These are phyloP conservation scores for Mortierella antarctica DNA, from an alignment of 192 early-diverging fungal species.

Conservation along the genomic window DNA sequence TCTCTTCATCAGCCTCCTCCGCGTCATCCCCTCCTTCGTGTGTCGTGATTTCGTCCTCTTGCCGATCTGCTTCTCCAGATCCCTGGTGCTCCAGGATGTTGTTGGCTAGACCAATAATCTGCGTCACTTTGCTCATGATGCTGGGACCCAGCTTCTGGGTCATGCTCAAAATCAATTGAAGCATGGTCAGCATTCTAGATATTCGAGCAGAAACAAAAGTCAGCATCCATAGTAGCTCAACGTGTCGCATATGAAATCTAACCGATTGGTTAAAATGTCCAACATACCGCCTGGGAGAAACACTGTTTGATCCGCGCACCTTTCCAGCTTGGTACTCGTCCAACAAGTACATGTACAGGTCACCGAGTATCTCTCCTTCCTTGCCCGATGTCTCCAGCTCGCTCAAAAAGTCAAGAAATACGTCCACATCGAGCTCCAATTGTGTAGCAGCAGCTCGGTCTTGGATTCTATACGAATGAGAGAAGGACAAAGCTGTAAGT, in stretches of 20 bases:
- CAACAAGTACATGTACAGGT: slow-evolving; percentile 80
- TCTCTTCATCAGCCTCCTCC: slow-evolving; percentile 64
- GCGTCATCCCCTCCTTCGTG: slow-evolving; percentile 43
- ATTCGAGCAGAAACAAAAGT: background rate
- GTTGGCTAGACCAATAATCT: slow-evolving; percentile 79
- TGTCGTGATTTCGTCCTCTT: background rate
- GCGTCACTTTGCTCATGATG: slow-evolving; percentile 77
- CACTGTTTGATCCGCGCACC: slow-evolving; percentile 38
- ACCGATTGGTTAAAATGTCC: background rate
- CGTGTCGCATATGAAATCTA: background rate
- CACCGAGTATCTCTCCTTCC: slow-evolving; percentile 69
- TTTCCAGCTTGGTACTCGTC: slow-evolving; percentile 73
- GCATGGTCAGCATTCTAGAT: slow-evolving; percentile 65
- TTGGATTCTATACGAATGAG: slow-evolving; percentile 16
- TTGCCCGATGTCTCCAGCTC: slow-evolving; percentile 44
- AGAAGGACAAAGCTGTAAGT: slow-evolving; percentile 7
- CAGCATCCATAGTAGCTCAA: background rate
- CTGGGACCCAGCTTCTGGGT: slow-evolving; percentile 78
- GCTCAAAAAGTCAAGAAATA: slow-evolving; percentile 74
- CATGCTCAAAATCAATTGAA: slow-evolving; percentile 71
- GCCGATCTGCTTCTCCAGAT: background rate
- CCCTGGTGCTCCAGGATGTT: slow-evolving; percentile 69
- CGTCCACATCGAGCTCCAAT: slow-evolving; percentile 65
- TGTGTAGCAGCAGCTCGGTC: slow-evolving; percentile 45
- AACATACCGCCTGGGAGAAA: slow-evolving; percentile 61